Evolutionary conservation across 352 stramenopile species (phyloP).

Genomic region (Hyaloperonospora brassicae): DNA sequence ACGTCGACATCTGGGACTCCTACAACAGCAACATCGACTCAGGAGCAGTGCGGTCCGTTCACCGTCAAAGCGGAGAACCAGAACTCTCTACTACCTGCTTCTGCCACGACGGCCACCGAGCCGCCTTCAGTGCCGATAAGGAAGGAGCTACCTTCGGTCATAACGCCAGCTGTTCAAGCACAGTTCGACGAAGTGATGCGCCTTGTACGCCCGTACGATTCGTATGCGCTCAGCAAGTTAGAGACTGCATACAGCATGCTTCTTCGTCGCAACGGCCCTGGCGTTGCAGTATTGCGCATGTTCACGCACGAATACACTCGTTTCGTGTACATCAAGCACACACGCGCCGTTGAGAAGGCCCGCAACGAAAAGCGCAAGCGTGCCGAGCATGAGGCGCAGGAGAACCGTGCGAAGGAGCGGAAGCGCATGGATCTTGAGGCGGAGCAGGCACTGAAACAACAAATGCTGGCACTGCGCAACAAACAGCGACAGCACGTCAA

Average conservation of each 20-base stretch:
- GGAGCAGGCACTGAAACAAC: slow-evolving; percentile 60
- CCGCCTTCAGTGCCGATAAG: slow-evolving; percentile 3
- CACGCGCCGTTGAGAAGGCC: slow-evolving; percentile 60
- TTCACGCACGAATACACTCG: slow-evolving; percentile 80
- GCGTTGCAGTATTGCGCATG: slow-evolving; percentile 53
- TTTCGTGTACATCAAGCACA: slow-evolving; percentile 80
- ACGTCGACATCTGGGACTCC: background rate
- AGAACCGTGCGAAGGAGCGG: slow-evolving; percentile 48
- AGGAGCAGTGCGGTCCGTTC: slow-evolving; percentile 1
- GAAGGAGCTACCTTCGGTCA: slow-evolving; percentile 11
- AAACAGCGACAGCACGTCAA: slow-evolving; percentile 53
- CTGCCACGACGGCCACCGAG: background rate
- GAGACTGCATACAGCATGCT: slow-evolving; percentile 57
- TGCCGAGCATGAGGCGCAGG: slow-evolving; percentile 51
- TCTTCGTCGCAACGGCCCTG: slow-evolving; percentile 44
- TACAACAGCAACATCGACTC: background rate
- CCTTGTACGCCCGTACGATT: slow-evolving; percentile 55
- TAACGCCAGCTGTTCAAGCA: slow-evolving; percentile 31
- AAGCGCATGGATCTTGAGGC: slow-evolving; percentile 62
- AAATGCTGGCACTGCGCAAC: slow-evolving; percentile 77
- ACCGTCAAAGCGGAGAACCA: slow-evolving; percentile 11
- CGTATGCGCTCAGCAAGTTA: slow-evolving; percentile 61
- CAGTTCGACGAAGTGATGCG: slow-evolving; percentile 61
- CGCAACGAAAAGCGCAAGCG: slow-evolving; percentile 61
- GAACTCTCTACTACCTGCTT: background rate